Base-by-base conservation (phyloP, 202 grass and related monocot genomes). In the Alloteropsis angusta region DNA sequence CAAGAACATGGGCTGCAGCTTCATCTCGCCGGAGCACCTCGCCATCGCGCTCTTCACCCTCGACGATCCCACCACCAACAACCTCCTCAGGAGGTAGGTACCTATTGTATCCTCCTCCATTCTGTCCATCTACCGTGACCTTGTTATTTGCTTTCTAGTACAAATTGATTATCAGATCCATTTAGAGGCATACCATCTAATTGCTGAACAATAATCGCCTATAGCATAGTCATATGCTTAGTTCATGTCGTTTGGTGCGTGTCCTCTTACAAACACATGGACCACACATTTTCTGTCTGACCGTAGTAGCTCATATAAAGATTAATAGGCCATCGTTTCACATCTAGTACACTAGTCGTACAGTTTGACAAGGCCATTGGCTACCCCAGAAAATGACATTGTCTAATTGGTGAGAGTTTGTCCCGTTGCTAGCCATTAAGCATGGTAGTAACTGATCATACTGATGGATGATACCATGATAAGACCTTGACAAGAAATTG, bases 21-120 rank as follows among this genome's bases (percentile, higher is more conserved):
- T 90, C 81, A 93, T 98, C 76, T 87, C 89, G 0, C 89, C 92
- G 1, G 96, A 98, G 85, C 89, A 94, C 80, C 87, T 98, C 37
- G 89, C 89, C 67, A 53, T 98, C 58, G 74, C 89, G 50, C 84
- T 98, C 59, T 91, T 95, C 74, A 83, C 90, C 10, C 87, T 85
- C 74, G 88, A 91, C 35, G 96, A 98, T 71, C 81, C 87, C 61
- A 92, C 81, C 43, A 91, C 88, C 52, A 86, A 60, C 45, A 89
- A 65, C 44, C 87, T 98, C 49, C 92, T 98, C 41, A 88, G 82
- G 61, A 98, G 96, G 95, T 94, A 83, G 0, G 1, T 45, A 55
- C 13, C 68, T 63, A 10, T 72, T 82, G 23, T 30, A 12, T 34
- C 3, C 8, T 49, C 11, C 28, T 53, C 68, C 14, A 21, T 52